These are phyloP conservation scores for Saccharomycopsis sp. DNA, from an alignment of 805 yeast genomes.

Conservation along the genomic window DNA sequence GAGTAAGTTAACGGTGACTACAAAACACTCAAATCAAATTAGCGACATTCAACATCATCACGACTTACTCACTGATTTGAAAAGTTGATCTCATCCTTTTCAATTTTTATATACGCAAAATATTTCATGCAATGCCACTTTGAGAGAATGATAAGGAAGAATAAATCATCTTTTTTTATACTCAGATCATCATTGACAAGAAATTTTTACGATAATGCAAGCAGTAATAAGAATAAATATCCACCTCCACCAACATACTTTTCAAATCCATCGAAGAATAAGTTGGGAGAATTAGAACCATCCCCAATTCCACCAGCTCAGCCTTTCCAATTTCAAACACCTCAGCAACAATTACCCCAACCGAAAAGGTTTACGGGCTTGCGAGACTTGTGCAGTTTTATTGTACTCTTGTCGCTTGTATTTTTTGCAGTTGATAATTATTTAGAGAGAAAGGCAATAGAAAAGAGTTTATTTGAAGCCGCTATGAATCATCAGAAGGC, in stretches of 20 bases:
- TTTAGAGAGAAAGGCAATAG: constrained; percentile 33
- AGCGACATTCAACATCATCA: no score
- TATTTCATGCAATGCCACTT: no score
- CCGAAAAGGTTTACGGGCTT: not conserved
- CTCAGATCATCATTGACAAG: no score
- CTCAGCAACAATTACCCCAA: not conserved
- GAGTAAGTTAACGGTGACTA: no score
- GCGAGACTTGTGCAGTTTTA: constrained; percentile 36
- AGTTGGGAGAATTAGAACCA: no score
- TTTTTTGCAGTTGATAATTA: constrained; percentile 50
- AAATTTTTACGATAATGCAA: no score
- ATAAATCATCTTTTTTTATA: no score
- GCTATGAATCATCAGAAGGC: constrained; percentile 30
- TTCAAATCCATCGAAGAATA: constrained; percentile 9
- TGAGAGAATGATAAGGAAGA: no score
- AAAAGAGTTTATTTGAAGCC: constrained; percentile 27
- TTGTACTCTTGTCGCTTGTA: constrained; percentile 38
- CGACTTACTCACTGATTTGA: no score
- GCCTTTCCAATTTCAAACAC: constrained; percentile 5
- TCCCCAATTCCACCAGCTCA: not conserved
- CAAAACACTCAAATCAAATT: no score
- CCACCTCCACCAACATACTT: constrained; percentile 22
- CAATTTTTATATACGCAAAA: no score
- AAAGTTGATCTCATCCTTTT: no score
- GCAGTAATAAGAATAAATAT: not conserved